Evolutionary conservation across 2,329 filamentous ascomycete species (phyloP), one percentile per base, ranked within the genome.

Genomic region (Penicillium sp.): DNA sequence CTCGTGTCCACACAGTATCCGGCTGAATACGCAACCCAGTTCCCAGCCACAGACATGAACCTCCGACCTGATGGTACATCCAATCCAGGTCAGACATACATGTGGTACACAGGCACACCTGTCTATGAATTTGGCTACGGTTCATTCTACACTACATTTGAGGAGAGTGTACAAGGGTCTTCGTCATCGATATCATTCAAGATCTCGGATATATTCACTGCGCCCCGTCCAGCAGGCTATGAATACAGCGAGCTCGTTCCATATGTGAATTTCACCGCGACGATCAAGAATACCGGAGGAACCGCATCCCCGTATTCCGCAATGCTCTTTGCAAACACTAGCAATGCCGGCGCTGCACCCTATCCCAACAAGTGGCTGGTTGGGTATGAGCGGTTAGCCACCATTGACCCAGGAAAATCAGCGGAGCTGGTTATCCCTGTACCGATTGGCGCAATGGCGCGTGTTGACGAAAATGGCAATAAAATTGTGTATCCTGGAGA

Each of bases 51-150:
- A 0, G 74, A 78, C 55, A 73, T 76, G 72, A 66, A 61, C n/a
- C 64, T 77, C 11, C 68, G 74, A 2, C 75, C 75, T 0, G 68
- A 65, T 20, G 66, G 63, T 1, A 16, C 26, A 16, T 52, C 49
- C 9, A 75, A 74, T 21, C 75, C 74, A 0, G 76, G 76, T 0
- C 69, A 75, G 23, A 78, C 76, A 0, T 78, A 78, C 56, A 73
- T 73, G 57, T 78, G 75, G 75, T 77, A 76, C 59, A 71, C 66
- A 0, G 69, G 70, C 3, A 63, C 43, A 12, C 65, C 74, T 0
- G 74, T 77, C 5, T 71, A 72, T 18, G 69, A 71, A 11, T 78
- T 77, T 52, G 76, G 76, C 3, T 71, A 74, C 48, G 76, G 75
- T 1, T 57, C 77, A 4, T 75, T 76, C 65, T 78, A 78, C 58